Conservation (phyloP, 345 rosid species). For the Luvunga scandens region DNA sequence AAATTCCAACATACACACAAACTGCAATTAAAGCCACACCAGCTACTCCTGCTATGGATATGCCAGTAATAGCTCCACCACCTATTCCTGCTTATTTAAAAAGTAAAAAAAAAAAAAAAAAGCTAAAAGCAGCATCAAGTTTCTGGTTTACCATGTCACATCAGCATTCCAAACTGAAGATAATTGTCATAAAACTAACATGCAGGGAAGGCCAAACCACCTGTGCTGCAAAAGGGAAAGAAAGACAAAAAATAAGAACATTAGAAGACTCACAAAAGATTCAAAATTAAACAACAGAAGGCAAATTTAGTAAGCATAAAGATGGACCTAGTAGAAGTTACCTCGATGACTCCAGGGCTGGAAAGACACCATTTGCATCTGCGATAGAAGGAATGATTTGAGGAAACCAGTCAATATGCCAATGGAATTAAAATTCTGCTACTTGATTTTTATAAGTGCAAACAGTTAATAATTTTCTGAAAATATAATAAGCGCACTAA, state of each 20-base stretch:
- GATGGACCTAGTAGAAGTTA: slow-evolving; percentile 12
- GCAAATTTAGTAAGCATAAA: background rate
- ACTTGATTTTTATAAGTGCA: background rate
- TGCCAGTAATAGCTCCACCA: slow-evolving; percentile 66
- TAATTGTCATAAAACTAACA: slow-evolving; percentile 19
- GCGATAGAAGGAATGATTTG: slow-evolving; percentile 23
- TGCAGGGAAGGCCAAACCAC: slow-evolving; percentile 47
- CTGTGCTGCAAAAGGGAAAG: slow-evolving; percentile 54
- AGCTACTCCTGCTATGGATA: slow-evolving; percentile 47
- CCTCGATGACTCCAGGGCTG: slow-evolving; percentile 54
- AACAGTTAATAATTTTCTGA: background rate
- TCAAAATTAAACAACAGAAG: background rate
- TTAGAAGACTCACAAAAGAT: slow-evolving; percentile 2
- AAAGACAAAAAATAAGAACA: slow-evolving; percentile 10
- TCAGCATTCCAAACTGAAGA: slow-evolving; percentile 20
- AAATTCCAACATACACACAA: slow-evolving; percentile 35
- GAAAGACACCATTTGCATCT: slow-evolving; percentile 59
- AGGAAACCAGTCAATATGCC: slow-evolving; percentile 4
- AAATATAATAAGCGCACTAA: background rate
- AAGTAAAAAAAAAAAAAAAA: slow-evolving; percentile 19
- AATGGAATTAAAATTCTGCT: slow-evolving; percentile 2
- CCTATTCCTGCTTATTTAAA: slow-evolving; percentile 50
- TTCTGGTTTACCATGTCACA: slow-evolving; percentile 16
- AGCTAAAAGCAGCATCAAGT: slow-evolving; percentile 21
- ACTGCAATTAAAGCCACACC: slow-evolving; percentile 40